These are phyloP conservation scores for Xylariomycetidae sp. DNA, from an alignment of 2,329 filamentous ascomycete species.

Conservation along the genomic window DNA sequence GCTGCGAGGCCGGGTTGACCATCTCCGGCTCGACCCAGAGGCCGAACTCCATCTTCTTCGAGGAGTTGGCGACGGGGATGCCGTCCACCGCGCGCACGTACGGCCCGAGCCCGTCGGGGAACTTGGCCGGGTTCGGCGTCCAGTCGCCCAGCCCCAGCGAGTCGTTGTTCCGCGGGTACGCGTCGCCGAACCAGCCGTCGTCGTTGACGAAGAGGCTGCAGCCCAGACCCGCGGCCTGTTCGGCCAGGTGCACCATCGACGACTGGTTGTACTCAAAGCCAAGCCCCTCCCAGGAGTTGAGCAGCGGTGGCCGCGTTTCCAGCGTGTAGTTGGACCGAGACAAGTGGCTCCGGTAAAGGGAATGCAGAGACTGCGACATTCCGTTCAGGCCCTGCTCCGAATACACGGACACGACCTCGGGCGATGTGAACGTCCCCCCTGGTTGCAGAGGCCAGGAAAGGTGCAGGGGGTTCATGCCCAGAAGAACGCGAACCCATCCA, in stretches of 20 bases:
- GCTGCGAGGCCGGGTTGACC: constrained; percentile 55
- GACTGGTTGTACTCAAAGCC: constrained; percentile 52
- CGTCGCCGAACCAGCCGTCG: constrained; percentile 62
- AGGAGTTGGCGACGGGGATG: constrained; percentile 40
- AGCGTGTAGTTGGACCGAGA: constrained; percentile 46
- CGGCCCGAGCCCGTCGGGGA: constrained; percentile 49
- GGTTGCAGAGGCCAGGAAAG: constrained; percentile 51
- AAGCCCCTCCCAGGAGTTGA: constrained; percentile 63
- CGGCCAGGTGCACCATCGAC: constrained; percentile 48
- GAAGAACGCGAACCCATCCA: constrained; percentile 51
- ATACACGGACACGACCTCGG: constrained; percentile 58
- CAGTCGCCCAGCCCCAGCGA: constrained; percentile 57
- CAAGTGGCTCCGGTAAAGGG: constrained; percentile 55
- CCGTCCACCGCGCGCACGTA: constrained; percentile 46
- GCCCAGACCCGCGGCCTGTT: constrained; percentile 51
- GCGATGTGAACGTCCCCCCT: constrained; percentile 52
- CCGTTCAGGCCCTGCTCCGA: constrained; percentile 52
- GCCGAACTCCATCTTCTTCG: constrained; percentile 50
- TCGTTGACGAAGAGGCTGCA: constrained; percentile 60
- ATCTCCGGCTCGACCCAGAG: constrained; percentile 66
- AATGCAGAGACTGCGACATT: constrained; percentile 57
- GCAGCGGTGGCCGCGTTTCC: constrained; percentile 43
- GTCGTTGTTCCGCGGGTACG: constrained; percentile 54
- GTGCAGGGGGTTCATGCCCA: constrained; percentile 56
- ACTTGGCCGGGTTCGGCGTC: constrained; percentile 50